Evolutionary conservation across 192 early-diverging fungal species (phyloP), one percentile per base, ranked within the genome.

Genomic region (Linnemannia zychae): DNA sequence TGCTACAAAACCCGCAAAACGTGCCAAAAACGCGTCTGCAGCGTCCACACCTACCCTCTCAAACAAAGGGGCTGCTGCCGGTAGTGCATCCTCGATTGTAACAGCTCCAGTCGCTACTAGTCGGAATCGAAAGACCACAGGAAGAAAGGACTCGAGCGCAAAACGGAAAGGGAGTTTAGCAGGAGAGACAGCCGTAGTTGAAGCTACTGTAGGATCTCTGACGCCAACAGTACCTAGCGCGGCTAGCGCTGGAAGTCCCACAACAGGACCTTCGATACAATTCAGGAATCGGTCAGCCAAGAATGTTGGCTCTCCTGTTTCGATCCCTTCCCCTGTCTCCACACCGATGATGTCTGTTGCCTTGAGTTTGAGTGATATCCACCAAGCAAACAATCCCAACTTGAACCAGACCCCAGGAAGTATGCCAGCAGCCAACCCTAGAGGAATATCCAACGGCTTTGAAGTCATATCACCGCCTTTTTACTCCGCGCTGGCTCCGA

Each of bases 111-210:
- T 28, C 7, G 22, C 52, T 12, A n/a, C 53, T n/a, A 60, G 74
- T 18, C 31, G 74, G 40, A 75, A 36, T 65, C 74, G 74, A 0
- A 75, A 75, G 40, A n/a, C 53, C 18, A 46, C 52, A 33, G 60
- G 57, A 65, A 63, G 63, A 46, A 75, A 75, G 49, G 74, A 75
- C 11, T 34, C 47, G 22, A 65, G 38, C 40, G 20, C 74, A 28
- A 60, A 65, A 28, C 53, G 74, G 36, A 75, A 75, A 40, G 74
- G 60, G 28, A 75, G 74, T 13, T n/a, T 75, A 12, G 60, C 24
- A 5, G 40, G 63, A 2, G 74, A 75, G n/a, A 48, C 73, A 15
- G 57, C 57, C 2, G 13, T 12, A 31, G 57, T 31, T 5, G 57
- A 63, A 0, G 57, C 57, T 33, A 63, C 57, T 12, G 28, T 24